Conservation (phyloP, 1,139 yeast genomes). For the Zygosaccharomyces sapae region DNA sequence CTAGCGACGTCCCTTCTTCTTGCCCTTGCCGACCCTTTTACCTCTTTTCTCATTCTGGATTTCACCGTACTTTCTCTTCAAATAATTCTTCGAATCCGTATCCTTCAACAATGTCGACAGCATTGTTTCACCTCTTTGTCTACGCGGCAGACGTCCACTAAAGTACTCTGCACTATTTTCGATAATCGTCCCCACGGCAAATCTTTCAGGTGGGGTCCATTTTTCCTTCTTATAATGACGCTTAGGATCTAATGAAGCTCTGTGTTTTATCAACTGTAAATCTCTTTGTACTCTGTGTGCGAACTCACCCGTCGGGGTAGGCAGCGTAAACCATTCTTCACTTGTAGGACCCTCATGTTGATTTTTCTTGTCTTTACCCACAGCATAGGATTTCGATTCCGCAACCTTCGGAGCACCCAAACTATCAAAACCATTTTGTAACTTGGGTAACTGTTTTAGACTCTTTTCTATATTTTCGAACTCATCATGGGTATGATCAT, state of each 20-base stretch:
- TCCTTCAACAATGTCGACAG: slow-evolving; percentile 81
- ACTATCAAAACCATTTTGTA: slow-evolving; percentile 30
- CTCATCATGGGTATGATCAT: slow-evolving; percentile 21
- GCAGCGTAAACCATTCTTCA: slow-evolving; percentile 74
- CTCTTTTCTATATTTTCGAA: slow-evolving; percentile 31
- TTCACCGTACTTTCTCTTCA: slow-evolving; percentile 77
- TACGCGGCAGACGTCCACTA: slow-evolving; percentile 63
- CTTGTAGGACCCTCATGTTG: slow-evolving; percentile 22
- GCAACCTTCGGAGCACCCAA: slow-evolving; percentile 15
- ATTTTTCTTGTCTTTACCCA: slow-evolving; percentile 9
- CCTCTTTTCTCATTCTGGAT: slow-evolving; percentile 78
- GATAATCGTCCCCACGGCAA: slow-evolving; percentile 84
- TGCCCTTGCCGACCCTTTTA: slow-evolving; percentile 42
- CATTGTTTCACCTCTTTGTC: slow-evolving; percentile 70
- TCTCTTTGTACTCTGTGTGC: slow-evolving; percentile 60
- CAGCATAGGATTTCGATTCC: slow-evolving; percentile 1
- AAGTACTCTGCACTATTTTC: slow-evolving; percentile 79
- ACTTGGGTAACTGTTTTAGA: slow-evolving; percentile 30
- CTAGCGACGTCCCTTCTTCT: slow-evolving; percentile 1
- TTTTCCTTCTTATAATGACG: slow-evolving; percentile 88
- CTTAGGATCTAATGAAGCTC: slow-evolving; percentile 91
- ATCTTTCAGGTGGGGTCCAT: slow-evolving; percentile 74
- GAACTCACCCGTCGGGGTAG: slow-evolving; percentile 73
- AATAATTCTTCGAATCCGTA: slow-evolving; percentile 64
- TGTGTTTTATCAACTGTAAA: slow-evolving; percentile 69